Evolutionary conservation across 2,329 filamentous ascomycete species (phyloP), one percentile per base, ranked within the genome.

Genomic region (Colletotrichum sansevieriae): DNA sequence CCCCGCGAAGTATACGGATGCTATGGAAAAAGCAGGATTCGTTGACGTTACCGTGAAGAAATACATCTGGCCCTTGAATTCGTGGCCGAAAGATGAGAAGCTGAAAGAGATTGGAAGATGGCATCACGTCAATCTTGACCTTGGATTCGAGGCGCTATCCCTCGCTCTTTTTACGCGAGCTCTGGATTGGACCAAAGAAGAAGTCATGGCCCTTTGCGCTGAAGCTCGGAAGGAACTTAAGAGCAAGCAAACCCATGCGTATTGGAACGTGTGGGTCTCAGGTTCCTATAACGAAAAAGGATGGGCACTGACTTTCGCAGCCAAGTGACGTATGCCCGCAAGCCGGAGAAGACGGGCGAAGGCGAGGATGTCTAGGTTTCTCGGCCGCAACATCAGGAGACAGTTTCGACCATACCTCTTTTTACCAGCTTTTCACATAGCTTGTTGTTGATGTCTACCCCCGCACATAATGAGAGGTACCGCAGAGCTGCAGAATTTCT

Each of bases 161-260:
- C 70, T 81, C 54, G 79, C 76, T 4, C 70, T 80, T 12, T 76
- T 80, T 57, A 82, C 80, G 3, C 76, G 77, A 9, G 76, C 74
- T 39, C 68, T 81, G 35, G 75, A 75, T 15, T 81, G 79, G 79
- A 74, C 56, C n/a, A 58, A 72, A 10, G 76, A 76, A 10, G 74
- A 79, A 52, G 73, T 75, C 52, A 29, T 62, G 33, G 68, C 64
- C 43, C 74, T 76, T n/a, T 71, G 73, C 54, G 69, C 71, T 1
- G 12, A 55, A 2, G 73, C 74, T 1, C 71, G 73, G 9, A 72
- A 70, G 41, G 74, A 77, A n/a, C 35, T 76, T 37, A 68, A 62
- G 63, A 72, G 74, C 44, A 63, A 43, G 22, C 73, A 49, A 12
- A 71, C 75, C 12, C 75, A 76, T 65, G 71, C 71, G 2, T 77